phyloP scores from a whole-genome alignment of 768 basidiomycete species.

The Tricholoma matsutake region DNA sequence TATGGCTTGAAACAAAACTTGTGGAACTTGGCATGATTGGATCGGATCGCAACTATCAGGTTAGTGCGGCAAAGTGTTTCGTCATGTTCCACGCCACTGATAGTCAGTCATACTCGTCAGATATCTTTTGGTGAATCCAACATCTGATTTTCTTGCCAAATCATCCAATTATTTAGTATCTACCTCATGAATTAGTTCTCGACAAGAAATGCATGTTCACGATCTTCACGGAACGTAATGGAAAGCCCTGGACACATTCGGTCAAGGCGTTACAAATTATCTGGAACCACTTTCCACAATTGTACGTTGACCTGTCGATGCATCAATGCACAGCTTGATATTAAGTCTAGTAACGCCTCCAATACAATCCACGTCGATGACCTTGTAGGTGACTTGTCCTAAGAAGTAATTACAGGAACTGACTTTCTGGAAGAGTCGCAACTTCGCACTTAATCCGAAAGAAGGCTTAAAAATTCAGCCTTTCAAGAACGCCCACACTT shows the following conservation, averaged over 20 bases:
- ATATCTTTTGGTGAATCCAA: constrained; percentile 56
- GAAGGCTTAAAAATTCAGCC: constrained; percentile 83
- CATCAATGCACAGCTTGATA: not conserved
- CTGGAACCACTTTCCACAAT: constrained; percentile 85
- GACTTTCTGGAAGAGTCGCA: constrained; percentile 51
- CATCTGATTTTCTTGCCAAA: not conserved
- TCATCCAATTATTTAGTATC: not conserved
- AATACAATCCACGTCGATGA: constrained; percentile 92
- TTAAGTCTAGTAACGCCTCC: constrained; percentile 43
- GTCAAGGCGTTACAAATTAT: constrained; percentile 84
- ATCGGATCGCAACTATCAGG: constrained; percentile 65
- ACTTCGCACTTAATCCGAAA: constrained; percentile 84
- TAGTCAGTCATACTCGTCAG: constrained; percentile 24
- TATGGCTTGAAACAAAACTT: constrained; percentile 86
- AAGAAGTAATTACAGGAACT: not conserved
- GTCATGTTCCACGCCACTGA: not conserved
- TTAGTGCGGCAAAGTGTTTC: constrained; percentile 21
- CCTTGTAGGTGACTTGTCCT: constrained; percentile 43
- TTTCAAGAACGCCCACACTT: constrained; percentile 75
- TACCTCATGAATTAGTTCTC: constrained; percentile 45
- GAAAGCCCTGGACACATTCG: constrained; percentile 72
- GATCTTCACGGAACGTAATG: constrained; percentile 72
- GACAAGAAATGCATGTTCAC: constrained; percentile 91
- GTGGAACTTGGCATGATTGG: constrained; percentile 86
- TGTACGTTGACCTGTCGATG: constrained; percentile 38